These are phyloP conservation scores for Gloeopeniophorella convolvens DNA, from an alignment of 768 basidiomycete genomes.

Conservation along the genomic window DNA sequence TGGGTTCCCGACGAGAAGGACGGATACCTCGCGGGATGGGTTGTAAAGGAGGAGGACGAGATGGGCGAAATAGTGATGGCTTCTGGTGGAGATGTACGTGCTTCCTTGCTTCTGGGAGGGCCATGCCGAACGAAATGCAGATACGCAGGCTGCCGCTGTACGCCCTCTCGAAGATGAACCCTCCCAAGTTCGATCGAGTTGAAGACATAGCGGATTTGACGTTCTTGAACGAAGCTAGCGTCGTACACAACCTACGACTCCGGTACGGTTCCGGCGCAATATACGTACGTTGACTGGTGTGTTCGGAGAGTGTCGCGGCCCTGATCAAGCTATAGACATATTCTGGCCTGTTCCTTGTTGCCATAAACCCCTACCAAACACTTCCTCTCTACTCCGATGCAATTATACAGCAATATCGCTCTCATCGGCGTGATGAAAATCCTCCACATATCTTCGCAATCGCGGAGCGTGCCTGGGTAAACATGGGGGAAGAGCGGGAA, in stretches of 20 bases:
- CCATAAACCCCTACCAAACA: constrained; percentile 94
- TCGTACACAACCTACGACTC: constrained; percentile 93
- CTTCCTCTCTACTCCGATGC: constrained; percentile 87
- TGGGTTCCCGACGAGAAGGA: constrained; percentile 93
- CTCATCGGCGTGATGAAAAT: constrained; percentile 83
- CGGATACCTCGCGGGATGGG: constrained; percentile 94
- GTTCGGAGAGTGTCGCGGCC: neutral
- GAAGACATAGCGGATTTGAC: constrained; percentile 98
- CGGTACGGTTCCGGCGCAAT: constrained; percentile 90
- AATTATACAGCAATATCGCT: constrained; percentile 86
- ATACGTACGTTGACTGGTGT: constrained; percentile 56
- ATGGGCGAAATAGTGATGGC: constrained; percentile 81
- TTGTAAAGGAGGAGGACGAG: constrained; percentile 80
- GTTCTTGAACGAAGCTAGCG: constrained; percentile 95
- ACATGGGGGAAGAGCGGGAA: constrained; percentile 96
- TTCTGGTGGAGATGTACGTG: constrained; percentile 69
- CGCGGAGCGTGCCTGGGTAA: constrained; percentile 96
- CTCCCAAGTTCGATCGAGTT: constrained; percentile 95
- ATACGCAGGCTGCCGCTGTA: constrained; percentile 69
- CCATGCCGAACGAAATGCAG: constrained; percentile 32
- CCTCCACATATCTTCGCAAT: constrained; percentile 97
- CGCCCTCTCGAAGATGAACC: constrained; percentile 92
- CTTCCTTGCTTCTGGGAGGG: constrained; percentile 4
- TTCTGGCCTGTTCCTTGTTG: constrained; percentile 95
- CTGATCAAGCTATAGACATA: constrained; percentile 55